Evolutionary conservation across 1,139 yeast species (phyloP), one percentile per base, ranked within the genome.

Genomic region (Scheffersomyces quercinus): DNA sequence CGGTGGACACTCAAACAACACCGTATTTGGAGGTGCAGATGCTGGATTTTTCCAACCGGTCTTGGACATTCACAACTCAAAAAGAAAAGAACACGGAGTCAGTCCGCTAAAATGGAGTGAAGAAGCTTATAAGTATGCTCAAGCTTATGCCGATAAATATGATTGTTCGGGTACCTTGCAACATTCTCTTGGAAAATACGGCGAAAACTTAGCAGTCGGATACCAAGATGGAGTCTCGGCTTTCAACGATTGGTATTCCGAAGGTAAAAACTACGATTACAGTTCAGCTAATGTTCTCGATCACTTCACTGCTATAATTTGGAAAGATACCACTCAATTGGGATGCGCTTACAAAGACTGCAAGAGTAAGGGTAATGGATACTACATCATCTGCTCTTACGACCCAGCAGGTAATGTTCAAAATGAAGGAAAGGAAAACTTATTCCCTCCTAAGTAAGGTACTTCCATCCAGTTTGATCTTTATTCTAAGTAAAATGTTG

Each of bases 191-290:
- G 93, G 93, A 44, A 66, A 73, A 41, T 85, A 79, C 69, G 97
- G 97, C 61, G 97, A 90, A 71, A 90, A 90, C 76, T 76, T 90
- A 61, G 96, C 95, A 42, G 71, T 81, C 43, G 97, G 97, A 45
- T 79, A 75, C 66, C 51, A 75, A 37, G 70, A 73, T 28, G 86
- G 79, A 36, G 47, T 49, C 24, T 44, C 65, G 36, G 88, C 89
- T 38, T 83, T 88, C 45, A 75, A 79, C 37, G 96, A 93, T 43
- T 90, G 97, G 97, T 89, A 88, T 73, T 66, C 73, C 50, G 96
- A 88, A 70, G 82, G 82, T 54, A 52, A 59, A 8, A 52, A 64
- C 44, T 88, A 86, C 73, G 71, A 82, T 68, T 85, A 70, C 67
- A 52, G 55, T n/a, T 48, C 64, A 13, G 65, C 64, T 31, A 38